Base-by-base conservation (phyloP, 345 rosid genomes). In the Gossypium arboreum region DNA sequence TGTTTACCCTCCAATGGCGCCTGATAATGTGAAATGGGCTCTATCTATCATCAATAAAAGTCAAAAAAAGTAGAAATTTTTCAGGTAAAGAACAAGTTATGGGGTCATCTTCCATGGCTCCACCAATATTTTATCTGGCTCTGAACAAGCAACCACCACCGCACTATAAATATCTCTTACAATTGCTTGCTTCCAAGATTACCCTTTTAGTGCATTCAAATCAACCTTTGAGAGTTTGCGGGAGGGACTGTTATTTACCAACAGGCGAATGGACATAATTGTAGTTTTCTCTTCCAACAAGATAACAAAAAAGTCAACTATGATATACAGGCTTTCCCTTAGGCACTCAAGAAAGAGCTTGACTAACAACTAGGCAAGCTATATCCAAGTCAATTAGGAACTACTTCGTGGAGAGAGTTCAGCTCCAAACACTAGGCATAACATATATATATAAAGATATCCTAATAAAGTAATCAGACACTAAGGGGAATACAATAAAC, bases 231-330 rank as follows among this genome's bases (percentile, higher is more conserved):
- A 34, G 2, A 39, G 27, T 39, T 39, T 72, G 24, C n/a, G 12
- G 13, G 12, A 45, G 9, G 55, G n/a, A 22, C 4, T 17, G 76
- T 72, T 73, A 63, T 65, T 75, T 55, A 15, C 2, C 15, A 66
- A 15, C 41, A 15, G 52, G 34, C 10, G 69, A 24, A 51, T 34
- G 78, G 61, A 16, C 69, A 25, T 41, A 45, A 39, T 27, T 56
- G 73, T 72, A 50, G 57, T 24, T 16, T 34, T 25, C 9, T 51
- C 9, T 25, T 60, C 66, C 79, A 71, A 69, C 74, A 78, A 76
- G 62, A 41, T 27, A 67, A 24, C 73, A 68, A 51, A 27, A 59
- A 78, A 41, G 85, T 81, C 85, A 80, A 80, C 85, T 64, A 41
- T 7, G 12, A 63, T 66, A 68, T 68, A 55, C 79, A 71, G 77